Evolutionary conservation across 805 yeast genomes (phyloP).

Genomic region (Tetrapisispora pingtungensis): DNA sequence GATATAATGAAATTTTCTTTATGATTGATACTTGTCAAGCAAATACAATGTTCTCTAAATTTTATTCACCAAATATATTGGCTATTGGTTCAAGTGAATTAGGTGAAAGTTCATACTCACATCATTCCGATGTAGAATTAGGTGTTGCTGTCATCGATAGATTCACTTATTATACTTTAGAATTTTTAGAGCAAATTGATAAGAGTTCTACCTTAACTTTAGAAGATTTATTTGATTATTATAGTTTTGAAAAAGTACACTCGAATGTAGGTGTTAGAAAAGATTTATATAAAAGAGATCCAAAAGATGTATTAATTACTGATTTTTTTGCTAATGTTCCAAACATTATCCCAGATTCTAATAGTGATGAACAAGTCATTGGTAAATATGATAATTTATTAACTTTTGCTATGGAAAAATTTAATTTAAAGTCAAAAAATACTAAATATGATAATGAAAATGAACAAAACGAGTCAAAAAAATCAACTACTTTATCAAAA

Average conservation of each 20-base stretch:
- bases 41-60: slow-evolving; percentile 88
- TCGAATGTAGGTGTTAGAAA: slow-evolving; percentile 90
- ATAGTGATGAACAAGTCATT: neutral
- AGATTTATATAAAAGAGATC: slow-evolving; percentile 60
- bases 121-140: slow-evolving; percentile 87
- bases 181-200: slow-evolving; percentile 73
- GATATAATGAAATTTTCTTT: slow-evolving; percentile 91
- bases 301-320: slow-evolving; percentile 59
- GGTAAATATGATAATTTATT: slow-evolving; percentile 1
- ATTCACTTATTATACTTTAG: slow-evolving; percentile 85
- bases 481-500: neutral
- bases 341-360: slow-evolving; percentile 52
- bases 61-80: slow-evolving; percentile 84
- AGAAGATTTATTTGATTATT: slow-evolving; percentile 75
- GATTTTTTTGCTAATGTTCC: slow-evolving; percentile 94
- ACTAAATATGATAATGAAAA: neutral
- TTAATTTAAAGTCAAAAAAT: neutral
- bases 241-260: slow-evolving; percentile 76
- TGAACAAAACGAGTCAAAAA: neutral
- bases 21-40: slow-evolving; percentile 99
- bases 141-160: slow-evolving; percentile 98
- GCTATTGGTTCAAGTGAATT: slow-evolving; percentile 86
- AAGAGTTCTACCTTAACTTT: slow-evolving; percentile 66
- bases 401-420: slow-evolving; percentile 4
- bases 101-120: slow-evolving; percentile 89